Base-by-base conservation (phyloP, 768 basidiomycete genomes). In the Rhizopogon vulgaris region DNA sequence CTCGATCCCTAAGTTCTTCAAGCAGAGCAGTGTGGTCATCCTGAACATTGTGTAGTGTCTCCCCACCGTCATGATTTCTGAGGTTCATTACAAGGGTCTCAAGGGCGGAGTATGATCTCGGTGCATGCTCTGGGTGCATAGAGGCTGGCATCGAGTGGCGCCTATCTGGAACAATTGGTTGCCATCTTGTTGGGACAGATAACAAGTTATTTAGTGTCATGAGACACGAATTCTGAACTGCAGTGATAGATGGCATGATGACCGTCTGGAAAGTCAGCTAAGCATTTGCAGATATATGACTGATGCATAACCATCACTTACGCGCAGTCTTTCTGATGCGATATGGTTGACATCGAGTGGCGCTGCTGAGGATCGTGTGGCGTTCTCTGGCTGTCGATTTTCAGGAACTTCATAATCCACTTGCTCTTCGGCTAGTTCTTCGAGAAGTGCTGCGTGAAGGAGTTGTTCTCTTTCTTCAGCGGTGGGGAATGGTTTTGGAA, bases 181-280 rank as follows among this genome's bases (percentile, higher is more conserved):
- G 45, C 45, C 45, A 46, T 46, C 45, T 46, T 2, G 68, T 67
- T 14, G 77, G 72, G 11, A 69, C 72, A 30, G 81, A 80, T 18
- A 90, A 78, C 18, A 90, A 73, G 64, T 80, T 83, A 58, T 83
- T 80, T 42, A 92, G 71, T 2, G 85, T 86, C 73, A 82, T 83
- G 24, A 91, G 60, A 63, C 86, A 90, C 15, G 86, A 87, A 53
- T 75, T 78, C 59, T 89, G 84, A 30, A 91, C 86, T 51, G 78
- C 76, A 12, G 76, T 71, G 56, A 92, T 83, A n/a, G 87, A 90
- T 8, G 85, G 80, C 58, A 84, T 71, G 34, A 89, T 69, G 56
- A 86, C 82, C 55, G 73, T 75, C 80, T 85, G 61, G 37, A 57
- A 34, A 47, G 30, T 28, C 10, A 15, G 32, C 45, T 46, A 15